Evolutionary conservation across 495 filamentous ascomycete genomes (phyloP), one percentile per base, ranked within the genome.

Genomic region (Podospora tetraspora): DNA sequence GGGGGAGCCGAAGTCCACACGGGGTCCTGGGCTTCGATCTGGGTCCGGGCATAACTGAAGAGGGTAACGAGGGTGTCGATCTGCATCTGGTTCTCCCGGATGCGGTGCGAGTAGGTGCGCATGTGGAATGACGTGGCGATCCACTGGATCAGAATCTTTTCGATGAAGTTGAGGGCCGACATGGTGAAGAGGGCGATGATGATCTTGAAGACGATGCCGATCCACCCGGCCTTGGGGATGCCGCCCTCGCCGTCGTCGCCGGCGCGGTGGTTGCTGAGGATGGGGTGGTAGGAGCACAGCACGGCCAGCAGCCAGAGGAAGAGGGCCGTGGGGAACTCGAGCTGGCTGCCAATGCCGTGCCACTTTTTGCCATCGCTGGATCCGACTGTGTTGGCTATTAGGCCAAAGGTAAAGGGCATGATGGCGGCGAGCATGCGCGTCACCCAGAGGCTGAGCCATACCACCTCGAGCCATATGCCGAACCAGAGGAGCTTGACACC

Each of bases 291-390:
- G 0, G 89, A 90, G 21, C 86, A 79, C 72, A 96, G 86, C 16
- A 97, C 86, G 10, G 90, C 90, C 16, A 99, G 83, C 87, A 90
- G 89, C 94, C 94, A 99, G 68, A 97, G 89, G 79, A 97, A 99
- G 10, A 97, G 75, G 0, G 93, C 93, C 0, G 88, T 87, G 29
- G 92, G 92, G 1, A 99, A 77, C 76, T 99, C 94, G 25, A 99
- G 83, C 73, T 93, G 90, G 66, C 88, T 89, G 5, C 91, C 92
- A 77, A 97, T 88, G 74, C 96, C 94, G 70, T 86, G 89, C 94
- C 94, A 97, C 79, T 97, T 97, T 79, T 94, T 97, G 68, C 86
- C 84, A 57, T 82, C 82, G 72, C 92, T 95, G 68, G 96, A 93
- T 32, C 91, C 96, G 71, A 93, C 88, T 1, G 93, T 81, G 74